A percentile compares a stretch with the other conserved stretches of the same genome.
Conservation (phyloP, 164 flowering plant species). For the Vitis labrusca region DNA sequence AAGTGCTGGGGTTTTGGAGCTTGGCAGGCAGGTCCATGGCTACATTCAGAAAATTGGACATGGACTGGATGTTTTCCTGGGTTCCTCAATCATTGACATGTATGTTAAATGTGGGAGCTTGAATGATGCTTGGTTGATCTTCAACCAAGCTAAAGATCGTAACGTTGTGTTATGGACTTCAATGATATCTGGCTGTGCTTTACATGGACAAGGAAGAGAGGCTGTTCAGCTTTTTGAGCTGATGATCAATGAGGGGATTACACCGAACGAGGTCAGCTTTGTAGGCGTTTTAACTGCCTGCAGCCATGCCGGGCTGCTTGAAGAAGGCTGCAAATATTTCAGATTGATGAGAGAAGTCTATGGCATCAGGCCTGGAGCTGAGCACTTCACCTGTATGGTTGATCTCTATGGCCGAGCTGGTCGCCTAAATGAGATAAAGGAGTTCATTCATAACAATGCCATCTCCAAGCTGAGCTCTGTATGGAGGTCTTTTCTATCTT, state of each 20-base stretch:
- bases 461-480: conserved; percentile 40
- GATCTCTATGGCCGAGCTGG: conserved; percentile 78
- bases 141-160: conserved; percentile 24
- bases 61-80: conserved; percentile 38
- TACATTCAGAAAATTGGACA: conserved; percentile 47
- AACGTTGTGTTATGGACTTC: conserved; percentile 66
- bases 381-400: conserved; percentile 77
- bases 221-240: conserved; percentile 49
- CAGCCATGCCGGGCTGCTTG: conserved; percentile 65
- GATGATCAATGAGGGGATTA: conserved; percentile 54
- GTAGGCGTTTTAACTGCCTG: conserved; percentile 66
- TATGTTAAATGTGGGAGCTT: conserved; percentile 70
- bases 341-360: conserved; percentile 53
- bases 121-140: conserved; percentile 47
- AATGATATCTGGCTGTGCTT: conserved; percentile 56
- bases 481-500: conserved; percentile 65
- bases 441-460: conserved; percentile 46
- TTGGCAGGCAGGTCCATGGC: conserved; percentile 60
- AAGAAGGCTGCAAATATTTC: conserved; percentile 57
- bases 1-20: conserved; percentile 40
- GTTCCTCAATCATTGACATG: conserved; percentile 64
- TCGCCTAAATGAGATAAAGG: conserved; percentile 44
- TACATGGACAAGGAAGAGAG: conserved; percentile 57
- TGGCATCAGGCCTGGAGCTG: conserved; percentile 47
- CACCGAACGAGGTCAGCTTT: conserved; percentile 66